phyloP scores from a whole-genome alignment of 164 flowering plant genomes.

The Annona squamosa region DNA sequence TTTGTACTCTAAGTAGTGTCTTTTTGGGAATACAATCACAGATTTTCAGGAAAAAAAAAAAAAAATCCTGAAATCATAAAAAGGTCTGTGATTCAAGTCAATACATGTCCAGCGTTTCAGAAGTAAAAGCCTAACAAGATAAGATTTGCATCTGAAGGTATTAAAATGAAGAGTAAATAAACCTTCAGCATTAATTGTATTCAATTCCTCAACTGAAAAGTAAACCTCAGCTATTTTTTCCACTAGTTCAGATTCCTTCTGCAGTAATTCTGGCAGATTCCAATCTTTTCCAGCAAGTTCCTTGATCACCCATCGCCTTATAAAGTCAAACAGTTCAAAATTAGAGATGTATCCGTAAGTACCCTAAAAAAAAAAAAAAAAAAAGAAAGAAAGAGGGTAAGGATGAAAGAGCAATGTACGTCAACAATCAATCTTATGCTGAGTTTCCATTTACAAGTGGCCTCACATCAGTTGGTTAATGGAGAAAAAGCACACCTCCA shows the following conservation, averaged over 20 bases:
- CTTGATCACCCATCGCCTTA: constrained; percentile 90
- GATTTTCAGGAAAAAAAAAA: too few species aligned
- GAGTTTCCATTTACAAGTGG: neutral
- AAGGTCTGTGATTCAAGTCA: too few species aligned
- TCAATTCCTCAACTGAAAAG: constrained; percentile 33
- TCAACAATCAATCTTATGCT: neutral
- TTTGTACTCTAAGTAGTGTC: too few species aligned
- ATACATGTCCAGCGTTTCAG: too few species aligned
- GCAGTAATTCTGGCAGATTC: constrained; percentile 44
- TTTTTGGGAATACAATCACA: too few species aligned
- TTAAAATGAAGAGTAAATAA: constrained; percentile 21
- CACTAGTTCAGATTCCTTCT: constrained; percentile 75
- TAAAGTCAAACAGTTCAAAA: constrained; percentile 11
- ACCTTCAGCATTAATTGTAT: constrained; percentile 35
- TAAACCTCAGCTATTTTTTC: constrained; percentile 81
- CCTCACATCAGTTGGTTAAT: neutral
- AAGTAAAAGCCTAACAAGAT: too few species aligned
- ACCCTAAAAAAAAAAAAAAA: too few species aligned
- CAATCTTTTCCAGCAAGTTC: constrained; percentile 38
- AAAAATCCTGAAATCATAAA: too few species aligned
- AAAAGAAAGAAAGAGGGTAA: neutral
- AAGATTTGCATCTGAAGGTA: neutral
- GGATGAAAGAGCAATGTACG: neutral
- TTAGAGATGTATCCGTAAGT: neutral
- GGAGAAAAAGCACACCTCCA: neutral